Evolutionary conservation across 2,329 filamentous ascomycete species (phyloP).

Genomic region (Ascochyta rabiei): DNA sequence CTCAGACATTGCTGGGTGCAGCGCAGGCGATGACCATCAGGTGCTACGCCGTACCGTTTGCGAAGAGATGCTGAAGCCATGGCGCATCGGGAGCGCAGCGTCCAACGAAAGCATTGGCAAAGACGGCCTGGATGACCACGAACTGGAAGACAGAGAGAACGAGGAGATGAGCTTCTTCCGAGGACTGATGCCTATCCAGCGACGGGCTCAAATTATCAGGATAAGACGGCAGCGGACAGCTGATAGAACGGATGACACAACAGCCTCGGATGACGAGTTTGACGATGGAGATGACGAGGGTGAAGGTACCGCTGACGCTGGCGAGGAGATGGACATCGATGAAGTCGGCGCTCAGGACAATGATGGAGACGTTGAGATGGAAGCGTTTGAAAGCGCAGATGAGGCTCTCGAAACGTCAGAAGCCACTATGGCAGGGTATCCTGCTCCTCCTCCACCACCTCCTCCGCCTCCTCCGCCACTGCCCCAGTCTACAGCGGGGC

Average conservation of each 20-base stretch:
- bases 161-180: conserved; percentile 41
- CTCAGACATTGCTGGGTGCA: conserved; percentile 87
- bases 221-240: conserved; percentile 30
- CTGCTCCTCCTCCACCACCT: conserved; percentile 57
- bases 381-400: conserved; percentile 56
- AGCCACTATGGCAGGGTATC: conserved; percentile 77
- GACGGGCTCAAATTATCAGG: conserved; percentile 34
- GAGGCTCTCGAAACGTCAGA: conserved; percentile 77
- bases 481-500: conserved; percentile 3
- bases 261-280: conserved; percentile 52
- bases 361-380: conserved; percentile 58
- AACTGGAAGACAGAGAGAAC: conserved; percentile 62
- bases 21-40: conserved; percentile 77
- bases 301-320: conserved; percentile 47
- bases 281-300: conserved; percentile 57
- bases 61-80: conserved; percentile 86
- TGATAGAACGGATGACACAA: conserved; percentile 55
- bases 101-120: conserved; percentile 78
- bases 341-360: conserved; percentile 54
- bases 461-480: conserved; percentile 53
- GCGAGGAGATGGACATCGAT: conserved; percentile 57
- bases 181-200: conserved; percentile 34
- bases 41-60: conserved; percentile 84
- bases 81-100: conserved; percentile 84
- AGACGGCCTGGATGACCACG: conserved; percentile 82